Evolutionary conservation across 805 yeast species (phyloP), one percentile per base, ranked within the genome.

Genomic region (Candida silvicultrix): DNA sequence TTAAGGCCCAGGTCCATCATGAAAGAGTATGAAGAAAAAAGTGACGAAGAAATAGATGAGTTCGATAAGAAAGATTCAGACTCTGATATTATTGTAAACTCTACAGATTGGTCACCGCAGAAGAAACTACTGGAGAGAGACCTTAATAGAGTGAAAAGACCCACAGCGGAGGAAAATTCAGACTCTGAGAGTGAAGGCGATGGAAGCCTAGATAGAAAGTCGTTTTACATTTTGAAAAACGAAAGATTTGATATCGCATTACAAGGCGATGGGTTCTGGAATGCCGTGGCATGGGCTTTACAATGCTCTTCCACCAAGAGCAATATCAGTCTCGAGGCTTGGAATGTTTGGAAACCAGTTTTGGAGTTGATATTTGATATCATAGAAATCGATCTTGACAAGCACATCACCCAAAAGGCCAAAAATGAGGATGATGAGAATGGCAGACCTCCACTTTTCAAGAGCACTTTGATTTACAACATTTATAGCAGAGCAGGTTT

Each of bases 271-370:
- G 52, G 42, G 16, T 50, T 62, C 2, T 59, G 68, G 64, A 45
- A 45, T 5, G 64, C 58, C 1, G 53, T 62, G 14, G 40, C 51
- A 31, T 65, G 68, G 68, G 63, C 59, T 0, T 46, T 65, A 25
- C 53, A 54, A 23, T 61, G 66, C 41, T 53, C 65, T 2, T 42
- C 49, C n/a, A 48, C 54, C 0, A 46, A 45, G 9, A 45, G 50
- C 5, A 35, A 43, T 3, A 39, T 44, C 0, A 45, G 45, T 25
- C 46, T 39, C 15, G 49, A 47, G 38, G 49, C 50, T 15, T 56
- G 54, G 56, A 40, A 50, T 29, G 53, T 53, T 45, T 58, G 62
- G 63, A 25, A 43, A n/a, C 52, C 52, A 10, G 31, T 57, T 1
- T 25, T 58, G 9, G 28, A 16, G 10, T 21, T 55, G 2, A 48